A percentile compares a stretch with the other conserved stretches of the same genome.
phyloP scores from a whole-genome alignment of 176 grass and related monocot species.

The Aegilops tauschii region DNA sequence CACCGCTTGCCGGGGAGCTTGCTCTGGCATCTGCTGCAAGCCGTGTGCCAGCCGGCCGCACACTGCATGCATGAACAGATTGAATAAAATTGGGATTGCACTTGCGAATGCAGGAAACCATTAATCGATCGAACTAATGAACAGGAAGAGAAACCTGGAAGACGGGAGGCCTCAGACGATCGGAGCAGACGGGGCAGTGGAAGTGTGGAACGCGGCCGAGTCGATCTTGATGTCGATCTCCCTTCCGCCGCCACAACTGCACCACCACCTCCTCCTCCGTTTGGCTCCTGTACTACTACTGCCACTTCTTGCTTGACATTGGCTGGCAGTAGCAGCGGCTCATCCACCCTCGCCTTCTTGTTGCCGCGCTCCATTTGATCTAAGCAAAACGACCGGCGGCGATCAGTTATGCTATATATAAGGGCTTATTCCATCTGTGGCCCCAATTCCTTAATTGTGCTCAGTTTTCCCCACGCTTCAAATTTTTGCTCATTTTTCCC shows the following conservation, averaged over 20 bases:
- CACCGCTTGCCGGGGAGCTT: slow-evolving; percentile 2
- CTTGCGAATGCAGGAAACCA: not conserved
- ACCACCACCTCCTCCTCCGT: not conserved
- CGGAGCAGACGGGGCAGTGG: not conserved
- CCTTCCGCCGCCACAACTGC: not conserved
- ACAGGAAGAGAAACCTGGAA: not conserved
- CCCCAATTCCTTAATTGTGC: too few species aligned
- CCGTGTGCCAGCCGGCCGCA: not conserved
- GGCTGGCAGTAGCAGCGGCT: not conserved
- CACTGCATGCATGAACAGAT: not conserved
- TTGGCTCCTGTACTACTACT: not conserved
- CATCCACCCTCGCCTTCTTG: not conserved
- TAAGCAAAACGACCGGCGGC: not conserved
- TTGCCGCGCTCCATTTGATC: not conserved
- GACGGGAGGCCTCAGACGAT: not conserved
- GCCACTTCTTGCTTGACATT: not conserved
- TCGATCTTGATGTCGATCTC: not conserved
- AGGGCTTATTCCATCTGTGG: too few species aligned
- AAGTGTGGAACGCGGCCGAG: not conserved
- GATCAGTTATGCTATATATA: too few species aligned
- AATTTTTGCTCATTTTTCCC: too few species aligned
- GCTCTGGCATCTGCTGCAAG: not conserved
- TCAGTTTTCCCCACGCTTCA: too few species aligned
- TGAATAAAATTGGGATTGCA: not conserved
- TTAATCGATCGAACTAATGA: not conserved